A percentile compares a stretch with the other conserved stretches of the same genome.
Evolutionary conservation across 1,139 yeast species (phyloP).

Genomic region (Kurtzmaniella natalensis): DNA sequence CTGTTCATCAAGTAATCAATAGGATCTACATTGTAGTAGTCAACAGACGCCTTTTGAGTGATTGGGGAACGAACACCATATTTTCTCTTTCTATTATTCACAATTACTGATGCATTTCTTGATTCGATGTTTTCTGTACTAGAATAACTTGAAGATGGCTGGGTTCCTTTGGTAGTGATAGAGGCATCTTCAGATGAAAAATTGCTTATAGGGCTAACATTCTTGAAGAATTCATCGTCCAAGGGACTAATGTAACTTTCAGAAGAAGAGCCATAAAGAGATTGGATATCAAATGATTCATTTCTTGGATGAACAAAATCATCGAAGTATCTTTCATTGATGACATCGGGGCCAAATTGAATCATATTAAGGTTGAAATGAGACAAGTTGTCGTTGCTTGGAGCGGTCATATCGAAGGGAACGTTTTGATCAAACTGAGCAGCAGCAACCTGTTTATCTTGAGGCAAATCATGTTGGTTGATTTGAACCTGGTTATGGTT

Average conservation of each 20-base stretch:
- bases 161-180: too few species aligned
- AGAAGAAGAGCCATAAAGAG: slow-evolving; percentile 15
- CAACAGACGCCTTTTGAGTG: not conserved
- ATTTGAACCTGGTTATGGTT: slow-evolving; percentile 7
- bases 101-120: not conserved
- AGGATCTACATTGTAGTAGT: slow-evolving; percentile 1
- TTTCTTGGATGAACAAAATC: slow-evolving; percentile 15
- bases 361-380: slow-evolving; percentile 18
- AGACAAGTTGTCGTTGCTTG: slow-evolving; percentile 7
- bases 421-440: slow-evolving; percentile 4
- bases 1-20: slow-evolving; percentile 1
- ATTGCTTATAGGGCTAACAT: slow-evolving; percentile 13
- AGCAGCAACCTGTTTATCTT: slow-evolving; percentile 1
- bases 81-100: not conserved
- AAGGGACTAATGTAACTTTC: slow-evolving; percentile 31
- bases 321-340: slow-evolving; percentile 15
- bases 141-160: too few species aligned
- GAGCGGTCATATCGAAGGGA: not conserved
- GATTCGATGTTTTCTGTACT: too few species aligned
- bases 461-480: slow-evolving; percentile 3
- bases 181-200: not conserved
- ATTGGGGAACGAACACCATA: not conserved
- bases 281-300: slow-evolving; percentile 12
- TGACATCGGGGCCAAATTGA: slow-evolving; percentile 11
- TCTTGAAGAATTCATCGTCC: slow-evolving; percentile 63